Percentiles rank a stretch among this genome's conserved stretches.
Evolutionary conservation across 768 basidiomycete genomes (phyloP).

Genomic region (Tulasnella sp.): DNA sequence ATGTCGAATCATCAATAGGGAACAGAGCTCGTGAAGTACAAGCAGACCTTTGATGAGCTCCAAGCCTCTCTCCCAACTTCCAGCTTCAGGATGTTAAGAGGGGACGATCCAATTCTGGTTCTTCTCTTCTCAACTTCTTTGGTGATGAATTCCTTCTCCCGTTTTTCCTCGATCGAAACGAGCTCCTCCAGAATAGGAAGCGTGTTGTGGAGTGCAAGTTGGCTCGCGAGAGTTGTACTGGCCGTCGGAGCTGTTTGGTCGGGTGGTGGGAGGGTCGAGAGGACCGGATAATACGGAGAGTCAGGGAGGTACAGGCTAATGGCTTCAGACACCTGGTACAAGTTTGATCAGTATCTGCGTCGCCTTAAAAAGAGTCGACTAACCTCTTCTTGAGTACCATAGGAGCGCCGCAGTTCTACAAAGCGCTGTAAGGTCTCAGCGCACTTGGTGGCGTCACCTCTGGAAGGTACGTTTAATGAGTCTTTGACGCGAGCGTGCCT

Average conservation of each 20-base stretch:
- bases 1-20: slow-evolving; percentile 34
- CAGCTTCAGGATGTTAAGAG: slow-evolving; percentile 59
- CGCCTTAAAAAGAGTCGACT: background rate
- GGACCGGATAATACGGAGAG: slow-evolving; percentile 62
- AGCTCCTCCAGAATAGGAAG: slow-evolving; percentile 77
- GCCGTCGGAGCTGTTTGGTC: slow-evolving; percentile 74
- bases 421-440: slow-evolving; percentile 81
- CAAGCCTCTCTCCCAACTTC: slow-evolving; percentile 72
- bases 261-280: slow-evolving; percentile 71
- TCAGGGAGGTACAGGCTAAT: slow-evolving; percentile 74
- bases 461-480: slow-evolving; percentile 42
- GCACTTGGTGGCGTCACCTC: slow-evolving; percentile 75
- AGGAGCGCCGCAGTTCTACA: slow-evolving; percentile 61
- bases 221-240: slow-evolving; percentile 59
- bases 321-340: slow-evolving; percentile 62
- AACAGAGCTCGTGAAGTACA: background rate
- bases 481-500: background rate
- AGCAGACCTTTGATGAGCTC: slow-evolving; percentile 59
- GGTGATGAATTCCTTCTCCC: slow-evolving; percentile 61
- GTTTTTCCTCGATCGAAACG: slow-evolving; percentile 60
- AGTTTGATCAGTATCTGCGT: background rate
- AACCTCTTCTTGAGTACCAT: slow-evolving; percentile 66
- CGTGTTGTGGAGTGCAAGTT: slow-evolving; percentile 67
- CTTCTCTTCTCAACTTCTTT: slow-evolving; percentile 78
- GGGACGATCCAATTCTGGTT: slow-evolving; percentile 69